These are phyloP conservation scores for Botryotinia calthae DNA, from an alignment of 2,329 filamentous ascomycete genomes.

Conservation along the genomic window DNA sequence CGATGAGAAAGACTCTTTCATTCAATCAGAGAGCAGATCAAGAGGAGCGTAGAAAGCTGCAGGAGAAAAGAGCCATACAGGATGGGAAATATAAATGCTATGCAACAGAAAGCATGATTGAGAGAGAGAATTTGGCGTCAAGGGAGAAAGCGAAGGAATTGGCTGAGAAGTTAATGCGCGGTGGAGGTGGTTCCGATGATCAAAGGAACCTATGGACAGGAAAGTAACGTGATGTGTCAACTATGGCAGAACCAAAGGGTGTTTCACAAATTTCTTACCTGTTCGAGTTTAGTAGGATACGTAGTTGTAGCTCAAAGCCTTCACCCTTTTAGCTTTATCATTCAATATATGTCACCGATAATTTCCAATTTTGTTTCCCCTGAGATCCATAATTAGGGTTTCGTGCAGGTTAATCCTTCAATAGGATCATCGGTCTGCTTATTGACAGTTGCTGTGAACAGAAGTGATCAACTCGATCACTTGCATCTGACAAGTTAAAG, in stretches of 20 bases:
- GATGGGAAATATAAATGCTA: neutral
- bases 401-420: neutral
- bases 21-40: constrained; percentile 5
- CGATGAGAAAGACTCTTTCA: neutral
- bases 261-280: neutral
- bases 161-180: neutral
- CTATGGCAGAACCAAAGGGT: neutral
- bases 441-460: neutral
- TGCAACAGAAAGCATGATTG: neutral
- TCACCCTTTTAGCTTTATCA: neutral
- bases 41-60: neutral
- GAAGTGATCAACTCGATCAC: constrained; percentile 2
- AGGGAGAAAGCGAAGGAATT: constrained; percentile 6
- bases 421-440: neutral
- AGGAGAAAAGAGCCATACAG: neutral
- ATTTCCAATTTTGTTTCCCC: neutral
- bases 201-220: neutral
- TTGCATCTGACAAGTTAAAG: neutral
- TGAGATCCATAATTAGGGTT: neutral
- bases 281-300: neutral
- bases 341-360: neutral
- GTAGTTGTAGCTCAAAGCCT: neutral
- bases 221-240: neutral
- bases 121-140: neutral
- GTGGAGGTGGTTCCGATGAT: neutral